Base-by-base conservation (phyloP, 2,329 filamentous ascomycete species). In the Blastomyces parvus region DNA sequence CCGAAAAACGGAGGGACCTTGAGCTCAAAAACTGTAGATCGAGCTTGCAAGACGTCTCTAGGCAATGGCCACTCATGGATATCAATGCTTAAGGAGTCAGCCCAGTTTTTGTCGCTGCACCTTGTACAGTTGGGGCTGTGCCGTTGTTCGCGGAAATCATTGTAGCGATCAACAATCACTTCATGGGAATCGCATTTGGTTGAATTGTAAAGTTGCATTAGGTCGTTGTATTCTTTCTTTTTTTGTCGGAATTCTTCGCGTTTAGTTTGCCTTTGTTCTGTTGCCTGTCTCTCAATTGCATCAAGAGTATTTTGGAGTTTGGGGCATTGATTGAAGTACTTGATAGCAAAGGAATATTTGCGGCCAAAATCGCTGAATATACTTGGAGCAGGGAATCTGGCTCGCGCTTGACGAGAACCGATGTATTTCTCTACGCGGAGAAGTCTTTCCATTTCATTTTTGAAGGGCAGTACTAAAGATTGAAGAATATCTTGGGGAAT, bases 41-140 rank as follows among this genome's bases (percentile, higher is more conserved):
- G 79, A 0, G 76, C 75, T 19, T 75, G 33, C 0, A 65, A 8
- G 0, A 44, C 0, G 0, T 74, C 17, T 0, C 52, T 44, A 0
- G 83, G 80, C 0, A 87, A 71, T 0, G 84, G 84, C 83, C 83
- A 86, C 67, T 87, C 84, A 65, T 84, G 75, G 13, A 83, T 69
- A 0, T 53, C 0, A 8, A 88, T 85, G 0, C 27, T 50, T 0
- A 87, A 63, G 0, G 2, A 1, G 0, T 74, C 50, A 0, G 82
- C 81, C 19, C 69, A 1, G 0, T 3, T 2, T 3, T 65, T 52
- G 0, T 73, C 65, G 0, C 2, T 0, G 66, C 81, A 84, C 60
- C 74, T 77, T 0, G 2, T 1, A 61, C 81, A 83, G 0, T 0
- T 13, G 6, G 2, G 0, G 36, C 55, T 62, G 40, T 74, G 71